Evolutionary conservation across 2,329 filamentous ascomycete genomes (phyloP).

Genomic region (Cadophora sp.): DNA sequence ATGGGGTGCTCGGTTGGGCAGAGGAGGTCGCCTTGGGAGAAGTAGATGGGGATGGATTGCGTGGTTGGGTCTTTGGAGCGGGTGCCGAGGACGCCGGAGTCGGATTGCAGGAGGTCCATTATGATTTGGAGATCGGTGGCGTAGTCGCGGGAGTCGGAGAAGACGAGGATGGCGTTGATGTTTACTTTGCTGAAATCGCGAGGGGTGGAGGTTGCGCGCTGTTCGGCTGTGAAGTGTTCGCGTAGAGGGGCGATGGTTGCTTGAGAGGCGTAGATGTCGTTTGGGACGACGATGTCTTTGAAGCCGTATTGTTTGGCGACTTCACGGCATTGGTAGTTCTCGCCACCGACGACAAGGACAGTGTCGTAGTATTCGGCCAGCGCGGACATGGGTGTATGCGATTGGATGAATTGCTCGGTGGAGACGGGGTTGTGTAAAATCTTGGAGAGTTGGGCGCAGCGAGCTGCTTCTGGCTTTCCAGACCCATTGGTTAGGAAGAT

Average conservation of each 20-base stretch:
- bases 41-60: slow-evolving; percentile 77
- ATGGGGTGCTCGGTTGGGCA: slow-evolving; percentile 70
- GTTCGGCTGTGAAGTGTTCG: slow-evolving; percentile 68
- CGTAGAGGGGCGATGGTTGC: slow-evolving; percentile 73
- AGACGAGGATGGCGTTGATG: slow-evolving; percentile 78
- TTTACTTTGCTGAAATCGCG: slow-evolving; percentile 75
- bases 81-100: slow-evolving; percentile 71
- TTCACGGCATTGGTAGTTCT: slow-evolving; percentile 76
- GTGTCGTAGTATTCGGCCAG: slow-evolving; percentile 79
- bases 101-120: slow-evolving; percentile 72
- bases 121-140: slow-evolving; percentile 79
- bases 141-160: slow-evolving; percentile 77
- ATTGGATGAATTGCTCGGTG: slow-evolving; percentile 79
- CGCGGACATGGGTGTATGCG: slow-evolving; percentile 79
- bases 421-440: slow-evolving; percentile 70
- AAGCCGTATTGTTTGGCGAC: slow-evolving; percentile 78
- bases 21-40: slow-evolving; percentile 68
- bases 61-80: slow-evolving; percentile 69
- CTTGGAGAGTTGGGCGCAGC: slow-evolving; percentile 69
- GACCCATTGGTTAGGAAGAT: slow-evolving; percentile 80
- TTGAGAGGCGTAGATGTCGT: slow-evolving; percentile 76
- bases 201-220: slow-evolving; percentile 70
- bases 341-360: slow-evolving; percentile 77
- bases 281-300: slow-evolving; percentile 74
- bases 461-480: slow-evolving; percentile 71